Base-by-base conservation (phyloP, 1,139 yeast genomes). In the Scheffersomyces quercinus region DNA sequence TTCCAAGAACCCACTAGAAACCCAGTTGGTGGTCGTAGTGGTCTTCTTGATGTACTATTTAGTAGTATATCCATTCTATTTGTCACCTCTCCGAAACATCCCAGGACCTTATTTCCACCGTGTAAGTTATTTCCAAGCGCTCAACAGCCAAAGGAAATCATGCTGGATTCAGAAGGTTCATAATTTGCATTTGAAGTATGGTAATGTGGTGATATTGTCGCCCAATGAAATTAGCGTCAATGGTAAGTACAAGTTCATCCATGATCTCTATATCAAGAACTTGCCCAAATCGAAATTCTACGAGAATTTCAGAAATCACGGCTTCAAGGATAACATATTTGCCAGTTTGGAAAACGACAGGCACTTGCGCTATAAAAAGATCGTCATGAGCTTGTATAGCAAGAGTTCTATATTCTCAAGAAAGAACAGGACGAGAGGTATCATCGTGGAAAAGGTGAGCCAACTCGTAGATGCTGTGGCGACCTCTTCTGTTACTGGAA, bases 41-140 rank as follows among this genome's bases (percentile, higher is more conserved):
- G 15, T 32, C 3, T 16, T 47, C 8, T 43, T 56, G 7, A 28
- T 58, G 0, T 73, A 73, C 54, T 51, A 60, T 32, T 58, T 70
- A 30, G 37, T 75, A 3, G 38, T 80, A 1, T 68, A 71, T 42
- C 84, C 85, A 4, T 62, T 80, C 28, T 62, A 56, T 38, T 44
- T 78, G 4, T 79, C 80, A 36, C 84, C 86, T 11, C 58, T 84
- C 8, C 62, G 77, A 36, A 46, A 60, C 14, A 58, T 84, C 3
- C 90, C 90, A 0, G 90, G 90, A 0, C 90, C 90, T 0, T 69
- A 67, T 42, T 52, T 75, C 11, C 73, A 82, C 49, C 70, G 84
- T 28, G 48, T 79, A 15, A 65, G 84, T 1, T 59, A 61, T 28
- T 60, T 74, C 29, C 79, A 78, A 53, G 72, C 79, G 11, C 67